Conservation (phyloP, 352 stramenopile genomes). For the Thraustotheca clavata region DNA sequence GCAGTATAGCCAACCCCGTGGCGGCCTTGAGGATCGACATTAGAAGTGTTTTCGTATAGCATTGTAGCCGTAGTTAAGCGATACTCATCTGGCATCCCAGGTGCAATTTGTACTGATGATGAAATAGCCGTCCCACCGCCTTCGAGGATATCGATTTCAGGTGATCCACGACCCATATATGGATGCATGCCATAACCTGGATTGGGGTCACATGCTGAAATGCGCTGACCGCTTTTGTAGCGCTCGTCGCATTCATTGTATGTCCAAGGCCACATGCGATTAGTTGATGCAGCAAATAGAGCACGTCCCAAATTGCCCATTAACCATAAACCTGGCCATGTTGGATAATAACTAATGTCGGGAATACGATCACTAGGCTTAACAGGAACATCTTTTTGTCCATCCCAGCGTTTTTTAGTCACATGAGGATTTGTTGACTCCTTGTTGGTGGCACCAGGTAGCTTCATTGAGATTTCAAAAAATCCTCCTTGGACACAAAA, state of each 20-base stretch:
- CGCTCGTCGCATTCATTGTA: slow-evolving; percentile 85
- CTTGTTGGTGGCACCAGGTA: slow-evolving; percentile 73
- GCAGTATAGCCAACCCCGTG: slow-evolving; percentile 21
- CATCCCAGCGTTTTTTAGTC: slow-evolving; percentile 40
- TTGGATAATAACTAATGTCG: slow-evolving; percentile 45
- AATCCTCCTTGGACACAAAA: slow-evolving; percentile 93
- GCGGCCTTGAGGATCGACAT: slow-evolving; percentile 18
- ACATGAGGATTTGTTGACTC: slow-evolving; percentile 55
- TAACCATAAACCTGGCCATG: slow-evolving; percentile 93
- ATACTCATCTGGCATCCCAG: slow-evolving; percentile 41
- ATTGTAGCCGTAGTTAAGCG: slow-evolving; percentile 24
- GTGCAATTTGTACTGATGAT: slow-evolving; percentile 64
- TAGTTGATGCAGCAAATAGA: slow-evolving; percentile 90
- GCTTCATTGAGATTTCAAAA: slow-evolving; percentile 85
- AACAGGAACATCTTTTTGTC: slow-evolving; percentile 34
- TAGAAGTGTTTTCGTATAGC: not conserved
- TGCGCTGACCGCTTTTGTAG: slow-evolving; percentile 47
- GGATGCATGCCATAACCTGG: slow-evolving; percentile 89
- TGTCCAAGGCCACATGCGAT: slow-evolving; percentile 94
- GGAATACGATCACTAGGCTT: slow-evolving; percentile 25
- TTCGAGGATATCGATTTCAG: slow-evolving; percentile 95
- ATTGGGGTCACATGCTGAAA: slow-evolving; percentile 85
- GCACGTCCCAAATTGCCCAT: slow-evolving; percentile 92
- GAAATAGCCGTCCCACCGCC: slow-evolving; percentile 55
- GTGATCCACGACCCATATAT: slow-evolving; percentile 79